phyloP scores from a whole-genome alignment of 352 stramenopile species.

The Plasmopara halstedii region DNA sequence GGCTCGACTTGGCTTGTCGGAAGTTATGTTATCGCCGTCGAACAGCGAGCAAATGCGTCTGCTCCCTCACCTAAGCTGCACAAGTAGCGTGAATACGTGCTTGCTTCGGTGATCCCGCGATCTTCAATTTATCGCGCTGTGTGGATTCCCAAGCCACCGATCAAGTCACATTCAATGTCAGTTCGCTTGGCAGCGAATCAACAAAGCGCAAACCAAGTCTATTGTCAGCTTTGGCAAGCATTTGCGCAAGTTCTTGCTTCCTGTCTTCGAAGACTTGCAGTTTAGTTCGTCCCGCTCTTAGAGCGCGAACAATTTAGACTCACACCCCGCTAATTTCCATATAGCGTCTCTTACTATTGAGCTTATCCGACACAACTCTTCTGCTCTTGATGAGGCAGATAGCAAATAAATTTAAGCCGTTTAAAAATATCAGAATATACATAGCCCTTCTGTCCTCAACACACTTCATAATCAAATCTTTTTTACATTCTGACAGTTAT shows the following conservation, averaged over 20 bases:
- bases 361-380: too few relatives aligned
- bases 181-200: not conserved
- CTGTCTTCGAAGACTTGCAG: slow-evolving; percentile 5
- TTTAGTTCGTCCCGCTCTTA: too few relatives aligned
- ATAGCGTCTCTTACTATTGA: too few relatives aligned
- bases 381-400: too few relatives aligned
- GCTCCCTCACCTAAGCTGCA: not conserved
- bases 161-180: slow-evolving; percentile 4
- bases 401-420: too few relatives aligned
- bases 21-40: too few relatives aligned
- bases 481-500: too few relatives aligned
- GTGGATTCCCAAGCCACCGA: not conserved
- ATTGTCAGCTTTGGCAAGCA: not conserved
- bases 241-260: slow-evolving; percentile 3
- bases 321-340: too few relatives aligned
- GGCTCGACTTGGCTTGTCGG: not conserved
- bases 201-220: not conserved
- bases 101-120: not conserved
- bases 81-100: not conserved
- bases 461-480: too few relatives aligned
- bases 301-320: too few relatives aligned
- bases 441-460: too few relatives aligned
- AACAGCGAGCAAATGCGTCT: not conserved
- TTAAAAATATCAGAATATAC: too few relatives aligned
- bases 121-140: not conserved